These are phyloP conservation scores for Aspergillus neoniger DNA, from an alignment of 2,329 filamentous ascomycete species.

Conservation along the genomic window DNA sequence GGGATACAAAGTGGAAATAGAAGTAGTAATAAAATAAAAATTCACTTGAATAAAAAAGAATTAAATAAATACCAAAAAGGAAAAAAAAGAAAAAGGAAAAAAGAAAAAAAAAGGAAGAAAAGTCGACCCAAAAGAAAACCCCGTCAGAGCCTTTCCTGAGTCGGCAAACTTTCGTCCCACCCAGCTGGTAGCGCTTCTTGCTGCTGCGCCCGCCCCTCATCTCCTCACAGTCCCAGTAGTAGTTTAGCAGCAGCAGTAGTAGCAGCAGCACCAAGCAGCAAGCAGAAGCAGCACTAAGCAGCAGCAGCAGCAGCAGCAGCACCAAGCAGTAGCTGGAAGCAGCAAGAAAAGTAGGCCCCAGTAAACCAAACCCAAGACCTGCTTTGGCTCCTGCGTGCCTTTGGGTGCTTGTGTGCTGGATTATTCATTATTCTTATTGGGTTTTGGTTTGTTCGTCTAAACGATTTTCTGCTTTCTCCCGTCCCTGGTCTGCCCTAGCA, in stretches of 20 bases:
- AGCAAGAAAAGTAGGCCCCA: background rate
- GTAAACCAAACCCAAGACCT: background rate
- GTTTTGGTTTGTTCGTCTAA: slow-evolving; percentile 27
- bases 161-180: slow-evolving; percentile 28
- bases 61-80: background rate
- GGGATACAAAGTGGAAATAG: background rate
- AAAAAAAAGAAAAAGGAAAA: background rate
- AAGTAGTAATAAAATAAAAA: background rate
- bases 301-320: background rate
- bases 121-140: no score
- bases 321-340: background rate
- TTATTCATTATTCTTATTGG: slow-evolving; percentile 12
- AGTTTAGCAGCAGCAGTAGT: background rate
- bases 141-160: slow-evolving; percentile 6
- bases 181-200: slow-evolving; percentile 9
- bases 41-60: background rate
- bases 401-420: slow-evolving; percentile 1
- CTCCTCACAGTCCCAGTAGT: slow-evolving; percentile 6
- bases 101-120: background rate
- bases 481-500: slow-evolving; percentile 28
- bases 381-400: background rate
- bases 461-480: slow-evolving; percentile 18
- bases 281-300: background rate
- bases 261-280: background rate
- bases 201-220: slow-evolving; percentile 25